Evolutionary conservation across 176 grass and related monocot species (phyloP).

Genomic region (Avena insularis): DNA sequence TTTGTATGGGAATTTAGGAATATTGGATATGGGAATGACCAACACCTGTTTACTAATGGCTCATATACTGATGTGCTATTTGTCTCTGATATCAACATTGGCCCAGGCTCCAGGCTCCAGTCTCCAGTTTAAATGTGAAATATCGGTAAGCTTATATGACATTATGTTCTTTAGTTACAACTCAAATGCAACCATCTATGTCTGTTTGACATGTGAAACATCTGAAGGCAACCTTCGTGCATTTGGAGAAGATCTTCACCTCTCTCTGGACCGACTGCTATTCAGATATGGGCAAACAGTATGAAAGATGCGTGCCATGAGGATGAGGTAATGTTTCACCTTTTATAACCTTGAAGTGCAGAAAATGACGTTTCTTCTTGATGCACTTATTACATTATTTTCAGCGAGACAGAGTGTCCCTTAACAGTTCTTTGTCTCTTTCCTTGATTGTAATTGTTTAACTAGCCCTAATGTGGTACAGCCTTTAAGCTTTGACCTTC

Average conservation of each 20-base stretch:
- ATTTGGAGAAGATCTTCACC: conserved; percentile 20
- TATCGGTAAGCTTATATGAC: conserved; percentile 1
- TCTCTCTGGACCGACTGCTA: neutral
- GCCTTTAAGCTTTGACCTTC: neutral
- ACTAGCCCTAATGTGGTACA: neutral
- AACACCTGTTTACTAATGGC: neutral
- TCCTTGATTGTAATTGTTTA: neutral
- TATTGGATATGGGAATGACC: neutral
- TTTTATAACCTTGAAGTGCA: conserved; percentile 15
- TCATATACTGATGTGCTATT: neutral
- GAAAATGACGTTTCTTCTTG: neutral
- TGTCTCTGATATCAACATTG: conserved; percentile 1
- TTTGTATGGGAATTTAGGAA: neutral
- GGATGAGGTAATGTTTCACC: conserved; percentile 11
- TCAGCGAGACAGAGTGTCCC: neutral
- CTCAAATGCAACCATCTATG: neutral
- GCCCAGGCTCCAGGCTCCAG: neutral
- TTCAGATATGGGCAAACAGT: neutral
- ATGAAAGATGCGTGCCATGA: neutral
- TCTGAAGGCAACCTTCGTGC: neutral
- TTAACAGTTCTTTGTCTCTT: neutral
- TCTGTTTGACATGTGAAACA: conserved; percentile 17
- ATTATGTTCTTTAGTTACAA: neutral
- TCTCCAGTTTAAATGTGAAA: neutral
- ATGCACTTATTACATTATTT: neutral